Conservation (phyloP, 345 rosid species). For the Salix udensis region DNA sequence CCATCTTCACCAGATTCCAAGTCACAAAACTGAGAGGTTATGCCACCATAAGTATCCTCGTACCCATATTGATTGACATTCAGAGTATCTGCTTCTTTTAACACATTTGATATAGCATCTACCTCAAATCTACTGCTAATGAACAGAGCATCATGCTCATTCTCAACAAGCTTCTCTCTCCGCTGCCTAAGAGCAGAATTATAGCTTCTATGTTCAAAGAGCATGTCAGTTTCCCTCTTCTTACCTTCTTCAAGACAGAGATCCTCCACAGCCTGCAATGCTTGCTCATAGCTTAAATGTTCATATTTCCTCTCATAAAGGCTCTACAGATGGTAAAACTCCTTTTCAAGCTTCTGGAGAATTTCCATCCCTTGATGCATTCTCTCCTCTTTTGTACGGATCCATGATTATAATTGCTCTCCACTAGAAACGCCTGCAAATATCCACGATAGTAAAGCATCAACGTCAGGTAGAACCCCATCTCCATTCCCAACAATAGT, state of each 20-base stretch:
- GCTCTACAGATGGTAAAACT: constrained; percentile 64
- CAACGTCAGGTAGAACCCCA: constrained; percentile 35
- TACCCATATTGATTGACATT: constrained; percentile 70
- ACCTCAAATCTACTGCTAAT: constrained; percentile 55
- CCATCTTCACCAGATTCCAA: constrained; percentile 77
- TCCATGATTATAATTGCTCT: constrained; percentile 69
- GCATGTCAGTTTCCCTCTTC: constrained; percentile 61
- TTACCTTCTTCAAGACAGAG: constrained; percentile 80
- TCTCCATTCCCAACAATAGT: constrained; percentile 30
- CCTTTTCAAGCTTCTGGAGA: constrained; percentile 75
- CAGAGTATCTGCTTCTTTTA: constrained; percentile 72
- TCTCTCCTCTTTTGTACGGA: constrained; percentile 63
- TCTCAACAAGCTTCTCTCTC: constrained; percentile 57
- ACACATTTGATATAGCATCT: constrained; percentile 64
- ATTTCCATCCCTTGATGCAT: constrained; percentile 66
- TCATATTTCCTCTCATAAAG: constrained; percentile 80
- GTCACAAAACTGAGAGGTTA: constrained; percentile 71
- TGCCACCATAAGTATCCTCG: constrained; percentile 52
- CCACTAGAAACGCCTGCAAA: constrained; percentile 68
- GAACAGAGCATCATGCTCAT: constrained; percentile 45
- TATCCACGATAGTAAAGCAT: constrained; percentile 75
- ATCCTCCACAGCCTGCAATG: constrained; percentile 77
- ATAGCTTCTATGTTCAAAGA: constrained; percentile 51
- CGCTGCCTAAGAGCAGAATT: constrained; percentile 63
- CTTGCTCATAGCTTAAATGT: constrained; percentile 75